Conservation (phyloP, 306 rosid species). For the Castanea crenata region DNA sequence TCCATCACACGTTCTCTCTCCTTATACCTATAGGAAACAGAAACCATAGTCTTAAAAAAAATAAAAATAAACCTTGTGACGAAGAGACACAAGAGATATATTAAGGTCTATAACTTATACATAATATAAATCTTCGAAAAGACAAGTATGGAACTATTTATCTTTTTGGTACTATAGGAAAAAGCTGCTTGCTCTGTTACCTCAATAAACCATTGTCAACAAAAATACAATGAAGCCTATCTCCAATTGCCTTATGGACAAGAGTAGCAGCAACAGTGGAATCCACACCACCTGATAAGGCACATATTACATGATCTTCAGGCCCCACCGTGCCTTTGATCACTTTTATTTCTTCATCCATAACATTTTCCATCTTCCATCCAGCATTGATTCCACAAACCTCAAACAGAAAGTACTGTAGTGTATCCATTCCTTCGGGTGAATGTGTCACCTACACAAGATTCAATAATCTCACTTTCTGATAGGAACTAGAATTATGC, state of each 20-base stretch:
- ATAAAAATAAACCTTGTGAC: not conserved
- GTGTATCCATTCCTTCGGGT: slow-evolving; percentile 80
- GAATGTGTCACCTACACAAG: slow-evolving; percentile 84
- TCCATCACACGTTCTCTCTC: slow-evolving; percentile 89
- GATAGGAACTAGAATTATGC: not conserved
- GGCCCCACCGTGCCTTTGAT: slow-evolving; percentile 57
- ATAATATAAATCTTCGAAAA: not conserved
- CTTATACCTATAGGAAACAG: slow-evolving; percentile 53
- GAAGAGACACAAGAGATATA: not conserved
- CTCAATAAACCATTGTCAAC: slow-evolving; percentile 95
- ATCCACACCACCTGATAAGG: slow-evolving; percentile 96
- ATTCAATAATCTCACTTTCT: slow-evolving; percentile 9
- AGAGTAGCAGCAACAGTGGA: slow-evolving; percentile 94
- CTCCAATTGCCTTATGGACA: slow-evolving; percentile 93
- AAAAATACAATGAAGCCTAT: slow-evolving; percentile 90
- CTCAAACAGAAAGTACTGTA: slow-evolving; percentile 64
- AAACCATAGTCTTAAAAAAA: not conserved
- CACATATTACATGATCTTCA: slow-evolving; percentile 79
- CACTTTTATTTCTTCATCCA: slow-evolving; percentile 82
- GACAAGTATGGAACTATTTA: not conserved
- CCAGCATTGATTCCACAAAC: slow-evolving; percentile 67
- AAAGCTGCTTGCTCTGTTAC: slow-evolving; percentile 32
- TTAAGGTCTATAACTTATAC: not conserved
- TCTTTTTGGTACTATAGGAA: not conserved
- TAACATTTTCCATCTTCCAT: slow-evolving; percentile 86